Evolutionary conservation across 257 asterid genomes (phyloP).

Genomic region (Solanum sejunctum): DNA sequence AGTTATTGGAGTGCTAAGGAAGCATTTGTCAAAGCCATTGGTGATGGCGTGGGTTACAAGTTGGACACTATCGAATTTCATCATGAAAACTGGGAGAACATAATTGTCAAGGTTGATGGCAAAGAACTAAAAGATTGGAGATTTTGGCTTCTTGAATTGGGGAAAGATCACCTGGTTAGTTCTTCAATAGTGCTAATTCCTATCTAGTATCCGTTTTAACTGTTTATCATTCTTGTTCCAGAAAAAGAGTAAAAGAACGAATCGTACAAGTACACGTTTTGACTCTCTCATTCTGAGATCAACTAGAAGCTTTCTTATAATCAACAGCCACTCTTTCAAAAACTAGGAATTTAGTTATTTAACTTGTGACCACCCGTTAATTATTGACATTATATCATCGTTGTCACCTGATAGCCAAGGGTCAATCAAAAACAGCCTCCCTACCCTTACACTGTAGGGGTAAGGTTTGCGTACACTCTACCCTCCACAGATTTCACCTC

Average conservation of each 20-base stretch:
- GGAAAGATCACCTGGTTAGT: conserved; percentile 51
- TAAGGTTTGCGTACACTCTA: too few relatives aligned
- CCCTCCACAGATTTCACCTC: too few relatives aligned
- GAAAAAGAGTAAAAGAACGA: not conserved
- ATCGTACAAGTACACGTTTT: not conserved
- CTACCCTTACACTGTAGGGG: too few relatives aligned
- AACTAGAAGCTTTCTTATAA: not conserved
- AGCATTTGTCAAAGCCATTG: conserved; percentile 85
- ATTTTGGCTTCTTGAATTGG: conserved; percentile 61
- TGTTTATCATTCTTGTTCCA: not conserved
- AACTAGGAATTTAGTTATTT: not conserved
- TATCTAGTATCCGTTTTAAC: not conserved
- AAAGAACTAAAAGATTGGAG: conserved; percentile 66
- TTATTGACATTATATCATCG: not conserved
- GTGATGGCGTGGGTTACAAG: conserved; percentile 59
- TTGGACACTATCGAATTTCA: conserved; percentile 71
- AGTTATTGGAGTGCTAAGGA: conserved; percentile 97
- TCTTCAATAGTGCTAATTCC: not conserved
- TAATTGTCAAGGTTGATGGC: conserved; percentile 55
- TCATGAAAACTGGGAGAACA: conserved; percentile 55
- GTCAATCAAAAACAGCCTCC: too few relatives aligned
- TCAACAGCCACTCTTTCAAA: not conserved
- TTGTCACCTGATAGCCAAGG: not conserved
- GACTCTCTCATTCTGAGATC: not conserved
- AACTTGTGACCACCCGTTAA: not conserved